Conservation (phyloP, 1,139 yeast species). For the Lodderomyces pseudojiufengensis region DNA sequence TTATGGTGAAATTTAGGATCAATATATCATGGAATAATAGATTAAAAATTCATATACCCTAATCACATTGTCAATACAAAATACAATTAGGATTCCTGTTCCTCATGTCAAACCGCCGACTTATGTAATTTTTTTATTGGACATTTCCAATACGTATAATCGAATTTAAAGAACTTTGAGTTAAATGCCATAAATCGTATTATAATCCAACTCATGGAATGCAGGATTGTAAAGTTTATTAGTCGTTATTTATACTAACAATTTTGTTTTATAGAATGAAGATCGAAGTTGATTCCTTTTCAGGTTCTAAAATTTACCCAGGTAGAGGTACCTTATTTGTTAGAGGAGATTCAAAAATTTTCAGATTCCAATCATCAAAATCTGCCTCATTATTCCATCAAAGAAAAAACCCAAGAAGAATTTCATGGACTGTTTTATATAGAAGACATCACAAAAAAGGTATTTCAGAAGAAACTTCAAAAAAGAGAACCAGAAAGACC, state of each 20-base stretch:
- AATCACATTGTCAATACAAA: no score
- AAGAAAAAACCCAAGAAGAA: slow-evolving; percentile 99
- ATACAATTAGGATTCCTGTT: no score
- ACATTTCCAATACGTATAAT: no score
- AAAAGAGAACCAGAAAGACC: slow-evolving; percentile 96
- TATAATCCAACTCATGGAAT: no score
- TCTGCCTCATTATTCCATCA: slow-evolving; percentile 98
- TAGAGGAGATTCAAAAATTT: slow-evolving; percentile 99
- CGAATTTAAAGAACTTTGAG: no score
- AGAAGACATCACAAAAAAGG: slow-evolving; percentile 99
- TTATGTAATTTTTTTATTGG: no score
- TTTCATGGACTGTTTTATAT: slow-evolving; percentile 98
- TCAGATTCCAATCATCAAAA: slow-evolving; percentile 99
- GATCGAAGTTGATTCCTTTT: slow-evolving; percentile 99
- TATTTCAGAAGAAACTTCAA: slow-evolving; percentile 95
- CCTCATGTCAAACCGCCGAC: no score
- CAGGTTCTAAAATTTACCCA: slow-evolving; percentile 99
- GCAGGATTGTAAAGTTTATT: no score
- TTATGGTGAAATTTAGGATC: no score
- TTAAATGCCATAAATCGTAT: no score
- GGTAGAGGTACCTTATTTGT: slow-evolving; percentile 99
- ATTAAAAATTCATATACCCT: no score
- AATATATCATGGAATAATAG: no score
- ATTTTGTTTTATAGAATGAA: slow-evolving; percentile 56
- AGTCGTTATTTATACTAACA: slow-evolving; percentile 15